Base-by-base conservation (phyloP, 2,329 filamentous ascomycete genomes). In the Cladophialophora carrionii region DNA sequence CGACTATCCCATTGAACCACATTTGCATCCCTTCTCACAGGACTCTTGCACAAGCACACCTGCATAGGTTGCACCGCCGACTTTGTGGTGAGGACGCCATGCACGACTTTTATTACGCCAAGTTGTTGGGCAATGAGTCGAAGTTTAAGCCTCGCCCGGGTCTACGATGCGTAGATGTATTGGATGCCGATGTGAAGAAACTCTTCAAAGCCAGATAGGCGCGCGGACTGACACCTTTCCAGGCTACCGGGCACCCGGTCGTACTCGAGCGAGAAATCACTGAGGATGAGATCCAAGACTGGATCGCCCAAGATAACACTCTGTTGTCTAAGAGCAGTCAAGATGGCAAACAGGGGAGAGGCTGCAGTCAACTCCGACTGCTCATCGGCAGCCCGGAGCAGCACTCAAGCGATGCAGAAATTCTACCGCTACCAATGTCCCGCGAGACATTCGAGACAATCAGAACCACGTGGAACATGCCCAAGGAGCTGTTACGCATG, bases 401-500 rank as follows among this genome's bases (percentile, higher is more conserved):
- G 17, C 64, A 66, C 48, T 32, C 56, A 20, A 52, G 48, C 32
- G 64, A 66, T 37, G 61, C 61, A 58, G 49, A 66, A 32, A 66
- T 66, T 22, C 41, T 66, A 7, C 55, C 64, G n/a, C 54, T 66
- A 12, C 64, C 64, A 17, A 54, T 66, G 3, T 57, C 62, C n/a
- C 43, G 24, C n/a, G 31, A 57, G 20, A 61, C 65, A 34, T 65
- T 64, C 48, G 62, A 67, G 37, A 34, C 57, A 10, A 43, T 67
- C 43, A 58, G 61, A 55, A 54, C 48, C 20, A 34, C 43, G 20
- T 67, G 64, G 61, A 53, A 48, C 31, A 6, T 66, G 46, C 65
- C 65, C 4, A 53, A 57, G 3, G 65, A 67, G 49, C 54, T 67
- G 20, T 59, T 67, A 14, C 65, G 65, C 31, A 67, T 67, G 65